Base-by-base conservation (phyloP, 257 asterid species). In the Cruciata laevipes region DNA sequence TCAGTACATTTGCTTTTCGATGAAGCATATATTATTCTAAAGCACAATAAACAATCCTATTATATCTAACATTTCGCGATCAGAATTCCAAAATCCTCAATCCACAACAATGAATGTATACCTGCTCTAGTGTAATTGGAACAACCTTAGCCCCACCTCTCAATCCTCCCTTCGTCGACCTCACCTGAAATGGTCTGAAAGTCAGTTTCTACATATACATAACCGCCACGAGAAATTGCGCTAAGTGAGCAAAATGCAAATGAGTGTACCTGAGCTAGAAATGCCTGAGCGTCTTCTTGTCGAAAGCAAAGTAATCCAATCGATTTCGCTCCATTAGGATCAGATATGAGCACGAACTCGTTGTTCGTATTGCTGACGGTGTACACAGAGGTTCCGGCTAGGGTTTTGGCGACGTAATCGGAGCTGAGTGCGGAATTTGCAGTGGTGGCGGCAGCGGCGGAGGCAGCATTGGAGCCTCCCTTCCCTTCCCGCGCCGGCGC, bases 101-200 rank as follows among this genome's bases (percentile, higher is more conserved):
- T 9, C 33, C 47, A 7, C 61, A 33, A 27, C 60, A 51, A 31
- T 18, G 4, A 57, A 56, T 23, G 23, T 66, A 47, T 35, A 85
- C 99, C 99, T 90, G 97, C 79, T 93, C 99, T 63, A 93, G 95
- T 1, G 96, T 78, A 72, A 93, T 82, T 0, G 99, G 95, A 78
- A 93, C 99, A 68, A 93, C 96, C 79, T 86, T 93, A 10, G 91
- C 91, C 53, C 94, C 96, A 42, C 96, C 95, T 83, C 74, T 83
- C 73, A 93, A 74, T 74, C 80, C 94, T 47, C 86, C 83, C 82
- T 81, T 83, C 69, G 95, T 83, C 25, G 85, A 73, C 74, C 77
- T 81, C 66, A 82, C 99, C 97, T 93, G 76, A 55, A 80, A 69
- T 59, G 17, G 40, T 57, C 67, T 35, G 55, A 65, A 9, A 21